Base-by-base conservation (phyloP, 192 early-diverging fungal species). In the Nowakowskiella sp. region DNA sequence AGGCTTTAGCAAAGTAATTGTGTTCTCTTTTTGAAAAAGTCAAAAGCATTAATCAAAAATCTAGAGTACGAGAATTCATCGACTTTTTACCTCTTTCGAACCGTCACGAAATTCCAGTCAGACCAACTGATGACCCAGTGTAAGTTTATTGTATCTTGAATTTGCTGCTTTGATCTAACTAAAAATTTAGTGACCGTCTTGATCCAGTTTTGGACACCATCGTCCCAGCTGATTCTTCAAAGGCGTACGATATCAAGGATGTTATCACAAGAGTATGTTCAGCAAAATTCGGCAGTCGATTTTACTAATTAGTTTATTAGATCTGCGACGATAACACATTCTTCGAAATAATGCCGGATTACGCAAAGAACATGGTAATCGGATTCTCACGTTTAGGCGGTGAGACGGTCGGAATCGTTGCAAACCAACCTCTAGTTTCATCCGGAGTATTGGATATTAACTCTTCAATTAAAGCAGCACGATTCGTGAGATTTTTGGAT, bases 391-490 rank as follows among this genome's bases (percentile, higher is more conserved):
- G 94, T 6, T 59, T 97, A 61, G 81, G 73, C 44, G 94, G 94
- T 22, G 74, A 78, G 44, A 88, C 87, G 22, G 88, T 95, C 26
- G 84, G 84, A 26, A 72, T 97, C 7, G 83, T 97, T 51, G 94
- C 86, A 43, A 97, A 97, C 73, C 94, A 97, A 65, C 94, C 94
- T 0, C 68, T 92, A 25, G 89, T 92, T 6, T 94, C 91, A 3
- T 95, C 92, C 2, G 94, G 94, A 33, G 92, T 92, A 4, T 71
- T 97, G 7, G 94, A 97, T 51, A 97, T 97, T 61, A 89, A 91
- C 62, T 79, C 90, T 1, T 92, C 89, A 1, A 84, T 94, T 39
- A 97, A 97, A 74, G 94, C 90, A 26, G 92, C 92, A 21, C 77
- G 94, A 22, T 97, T 89, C 71, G 92, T 97, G 55, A 78, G 94